Evolutionary conservation across 176 grass and related monocot species (phyloP).

Genomic region (Avena atlantica): DNA sequence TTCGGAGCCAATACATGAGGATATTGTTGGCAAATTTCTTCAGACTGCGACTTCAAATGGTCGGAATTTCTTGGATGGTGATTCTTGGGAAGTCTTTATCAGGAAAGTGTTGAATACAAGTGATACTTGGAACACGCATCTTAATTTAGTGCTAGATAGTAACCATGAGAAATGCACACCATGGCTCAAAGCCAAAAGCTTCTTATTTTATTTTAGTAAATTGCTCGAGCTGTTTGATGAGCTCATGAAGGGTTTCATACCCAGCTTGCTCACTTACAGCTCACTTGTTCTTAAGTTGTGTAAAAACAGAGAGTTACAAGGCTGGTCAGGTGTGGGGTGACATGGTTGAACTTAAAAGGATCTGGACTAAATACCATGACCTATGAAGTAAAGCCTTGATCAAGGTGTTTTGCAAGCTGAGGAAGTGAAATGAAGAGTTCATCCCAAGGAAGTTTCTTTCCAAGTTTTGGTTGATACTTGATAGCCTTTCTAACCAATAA

Average conservation of each 20-base stretch:
- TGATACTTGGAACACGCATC: constrained; percentile 37
- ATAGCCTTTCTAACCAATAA: constrained; percentile 42
- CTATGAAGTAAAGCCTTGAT: constrained; percentile 70
- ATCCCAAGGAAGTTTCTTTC: constrained; percentile 48
- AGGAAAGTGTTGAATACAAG: constrained; percentile 41
- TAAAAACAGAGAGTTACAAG: constrained; percentile 62
- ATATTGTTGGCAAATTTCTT: constrained; percentile 48
- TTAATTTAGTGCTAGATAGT: constrained; percentile 42
- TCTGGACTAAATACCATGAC: constrained; percentile 64
- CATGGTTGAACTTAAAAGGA: constrained; percentile 53
- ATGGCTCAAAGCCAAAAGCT: background rate
- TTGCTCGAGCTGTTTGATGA: constrained; percentile 51
- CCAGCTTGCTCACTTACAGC: background rate
- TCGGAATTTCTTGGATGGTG: constrained; percentile 26
- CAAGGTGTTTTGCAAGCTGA: constrained; percentile 64
- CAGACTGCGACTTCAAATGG: constrained; percentile 39
- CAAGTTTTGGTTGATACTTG: constrained; percentile 50
- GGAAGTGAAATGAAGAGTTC: constrained; percentile 56
- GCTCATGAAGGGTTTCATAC: constrained; percentile 45
- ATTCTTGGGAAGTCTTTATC: constrained; percentile 61
- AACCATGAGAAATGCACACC: constrained; percentile 23
- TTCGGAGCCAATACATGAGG: constrained; percentile 36
- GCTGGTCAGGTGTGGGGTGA: constrained; percentile 62
- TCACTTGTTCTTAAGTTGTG: constrained; percentile 55
- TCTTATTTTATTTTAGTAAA: background rate